Evolutionary conservation across 169 alveolate species (phyloP).

Genomic region (Eimeria praecox): DNA sequence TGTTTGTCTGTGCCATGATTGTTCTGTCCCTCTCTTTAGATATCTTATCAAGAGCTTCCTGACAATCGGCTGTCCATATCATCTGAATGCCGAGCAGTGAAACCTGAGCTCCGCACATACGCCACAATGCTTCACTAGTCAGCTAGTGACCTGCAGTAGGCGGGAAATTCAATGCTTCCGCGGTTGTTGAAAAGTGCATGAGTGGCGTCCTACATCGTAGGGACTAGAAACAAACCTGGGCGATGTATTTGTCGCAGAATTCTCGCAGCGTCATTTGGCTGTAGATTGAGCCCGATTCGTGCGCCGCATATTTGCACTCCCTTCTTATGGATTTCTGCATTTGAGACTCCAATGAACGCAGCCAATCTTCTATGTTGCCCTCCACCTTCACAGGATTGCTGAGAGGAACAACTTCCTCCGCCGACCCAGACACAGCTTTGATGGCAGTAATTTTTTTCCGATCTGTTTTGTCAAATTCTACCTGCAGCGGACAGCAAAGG

Average conservation of each 20-base stretch:
- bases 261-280: constrained; percentile 91
- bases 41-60: constrained; percentile 95
- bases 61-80: constrained; percentile 96
- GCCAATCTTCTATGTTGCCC: constrained; percentile 99
- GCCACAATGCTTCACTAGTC: not conserved
- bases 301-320: constrained; percentile 91
- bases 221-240: constrained; percentile 89
- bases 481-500: constrained; percentile 38
- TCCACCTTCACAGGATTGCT: constrained; percentile 95
- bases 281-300: constrained; percentile 89
- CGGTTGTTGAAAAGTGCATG: not conserved
- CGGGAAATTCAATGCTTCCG: not conserved
- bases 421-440: constrained; percentile 88
- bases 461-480: constrained; percentile 88
- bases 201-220: no score
- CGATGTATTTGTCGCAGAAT: constrained; percentile 94
- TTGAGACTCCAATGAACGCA: constrained; percentile 93
- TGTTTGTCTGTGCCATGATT: constrained; percentile 85
- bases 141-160: no score
- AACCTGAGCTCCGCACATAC: constrained; percentile 45
- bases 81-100: constrained; percentile 94
- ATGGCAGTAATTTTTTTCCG: constrained; percentile 92
- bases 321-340: constrained; percentile 94
- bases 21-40: constrained; percentile 90
- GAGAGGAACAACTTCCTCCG: constrained; percentile 94